A percentile compares a stretch with the other conserved stretches of the same genome.
These are phyloP conservation scores for Sporothrix dimorphospora DNA, from an alignment of 2,329 filamentous ascomycete genomes.

Conservation along the genomic window DNA sequence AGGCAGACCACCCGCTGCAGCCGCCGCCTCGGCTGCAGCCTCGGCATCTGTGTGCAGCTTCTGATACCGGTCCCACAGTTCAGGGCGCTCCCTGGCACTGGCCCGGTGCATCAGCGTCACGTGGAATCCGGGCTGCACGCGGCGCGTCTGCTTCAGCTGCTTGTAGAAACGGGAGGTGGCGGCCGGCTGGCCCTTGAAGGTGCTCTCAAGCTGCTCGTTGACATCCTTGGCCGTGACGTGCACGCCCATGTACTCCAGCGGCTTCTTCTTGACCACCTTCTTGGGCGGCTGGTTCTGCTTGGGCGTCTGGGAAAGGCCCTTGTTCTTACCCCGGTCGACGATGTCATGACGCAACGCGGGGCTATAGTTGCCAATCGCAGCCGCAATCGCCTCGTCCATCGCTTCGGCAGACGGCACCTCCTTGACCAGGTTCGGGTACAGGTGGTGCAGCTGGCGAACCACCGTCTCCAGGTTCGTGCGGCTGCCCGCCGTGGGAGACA, in stretches of 20 bases:
- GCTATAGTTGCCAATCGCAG: conserved; percentile 74
- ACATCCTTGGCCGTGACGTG: conserved; percentile 50
- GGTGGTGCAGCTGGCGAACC: conserved; percentile 69
- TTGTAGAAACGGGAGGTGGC: conserved; percentile 70
- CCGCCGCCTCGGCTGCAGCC: conserved; percentile 42
- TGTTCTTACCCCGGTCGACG: conserved; percentile 58
- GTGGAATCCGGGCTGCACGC: conserved; percentile 85
- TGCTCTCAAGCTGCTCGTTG: conserved; percentile 63
- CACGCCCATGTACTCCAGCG: conserved; percentile 61
- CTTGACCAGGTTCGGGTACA: conserved; percentile 76
- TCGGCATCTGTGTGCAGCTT: conserved; percentile 57
- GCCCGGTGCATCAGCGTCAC: conserved; percentile 90
- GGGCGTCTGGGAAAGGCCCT: conserved; percentile 43
- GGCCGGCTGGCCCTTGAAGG: conserved; percentile 62
- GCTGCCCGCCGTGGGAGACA: conserved; percentile 77
- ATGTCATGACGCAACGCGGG: conserved; percentile 78
- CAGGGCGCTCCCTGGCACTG: conserved; percentile 59
- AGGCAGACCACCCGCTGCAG: conserved; percentile 21
- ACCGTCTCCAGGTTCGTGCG: conserved; percentile 83
- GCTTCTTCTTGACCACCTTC: conserved; percentile 50
- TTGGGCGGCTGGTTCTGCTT: conserved; percentile 41
- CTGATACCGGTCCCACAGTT: conserved; percentile 75
- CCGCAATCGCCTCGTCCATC: conserved; percentile 77
- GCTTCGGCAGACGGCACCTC: conserved; percentile 71
- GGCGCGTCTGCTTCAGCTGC: conserved; percentile 70